Base-by-base conservation (phyloP, 345 rosid genomes). In the Salix suchowensis region DNA sequence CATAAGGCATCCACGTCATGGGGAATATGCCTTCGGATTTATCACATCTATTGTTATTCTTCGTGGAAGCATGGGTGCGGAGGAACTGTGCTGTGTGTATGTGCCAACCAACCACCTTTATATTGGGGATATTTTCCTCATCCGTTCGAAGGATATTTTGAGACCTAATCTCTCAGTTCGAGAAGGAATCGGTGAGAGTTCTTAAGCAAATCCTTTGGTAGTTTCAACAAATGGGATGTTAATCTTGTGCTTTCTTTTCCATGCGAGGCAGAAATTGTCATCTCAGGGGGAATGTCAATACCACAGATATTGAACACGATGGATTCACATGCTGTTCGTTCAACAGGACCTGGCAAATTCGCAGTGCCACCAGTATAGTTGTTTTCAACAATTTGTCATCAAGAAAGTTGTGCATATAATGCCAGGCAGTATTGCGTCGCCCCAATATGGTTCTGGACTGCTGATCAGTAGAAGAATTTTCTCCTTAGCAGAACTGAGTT, bases 41-140 rank as follows among this genome's bases (percentile, higher is more conserved):
- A 88, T 90, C 79, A 92, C 94, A 32, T 89, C 93, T 1, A 74
- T 89, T 23, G 89, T 90, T 71, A 72, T 84, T 77, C 97, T 92
- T 60, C 90, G 83, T 32, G 85, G 86, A 77, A 71, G 71, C 44
- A 40, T 88, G 14, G 91, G 89, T 14, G 81, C 87, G 52, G 93
- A 91, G 78, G 93, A 89, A 54, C 96, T 88, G 7, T 86, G 86
- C 30, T 89, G 96, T 74, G 90, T 87, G 37, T 89, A 89, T 76
- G 87, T 89, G 36, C 93, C 93, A 1, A 82, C 96, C 5, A 89
- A 91, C 73, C 93, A 91, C 79, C 91, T 89, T 46, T 91, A 89
- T 36, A 87, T 89, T 23, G 93, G 96, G 50, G 93, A 91, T 71
- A 79, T 88, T 58, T 86, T 85, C 79, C 89, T 91, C 64, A 78